A percentile compares a stretch with the other conserved stretches of the same genome.
These are phyloP conservation scores for Glycine latifolia DNA, from an alignment of 306 rosid genomes.

Conservation along the genomic window DNA sequence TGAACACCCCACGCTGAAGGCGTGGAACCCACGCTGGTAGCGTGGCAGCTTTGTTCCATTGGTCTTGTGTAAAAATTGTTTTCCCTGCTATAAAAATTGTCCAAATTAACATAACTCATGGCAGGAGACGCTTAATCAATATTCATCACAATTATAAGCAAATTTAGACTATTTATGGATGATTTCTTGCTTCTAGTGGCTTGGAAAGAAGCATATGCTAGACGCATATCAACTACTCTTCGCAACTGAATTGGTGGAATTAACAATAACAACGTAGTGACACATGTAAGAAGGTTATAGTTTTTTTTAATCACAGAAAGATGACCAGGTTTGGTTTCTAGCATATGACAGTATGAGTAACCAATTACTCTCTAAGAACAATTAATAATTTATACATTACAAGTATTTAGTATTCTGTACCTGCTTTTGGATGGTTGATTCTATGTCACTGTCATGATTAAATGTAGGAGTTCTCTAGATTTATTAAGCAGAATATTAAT, in stretches of 20 bases:
- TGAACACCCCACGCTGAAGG: too few species aligned
- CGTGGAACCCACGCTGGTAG: too few species aligned
- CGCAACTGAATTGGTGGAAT: constrained; percentile 35
- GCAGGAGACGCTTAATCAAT: too few species aligned
- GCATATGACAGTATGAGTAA: constrained; percentile 13
- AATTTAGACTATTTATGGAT: too few species aligned
- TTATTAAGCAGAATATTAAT: constrained; percentile 10
- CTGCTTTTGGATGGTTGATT: not conserved
- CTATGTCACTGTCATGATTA: constrained; percentile 9
- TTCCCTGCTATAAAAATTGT: too few species aligned
- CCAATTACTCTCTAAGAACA: constrained; percentile 22
- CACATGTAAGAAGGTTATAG: constrained; percentile 42
- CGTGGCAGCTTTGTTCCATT: too few species aligned
- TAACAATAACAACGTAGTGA: constrained; percentile 29
- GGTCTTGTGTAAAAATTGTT: too few species aligned
- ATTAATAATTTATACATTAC: not conserved
- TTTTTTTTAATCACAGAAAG: constrained; percentile 27
- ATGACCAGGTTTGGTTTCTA: constrained; percentile 26
- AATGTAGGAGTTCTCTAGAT: constrained; percentile 8
- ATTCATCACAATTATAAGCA: too few species aligned
- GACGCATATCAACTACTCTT: too few species aligned
- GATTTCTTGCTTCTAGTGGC: too few species aligned
- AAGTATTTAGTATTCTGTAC: constrained; percentile 1
- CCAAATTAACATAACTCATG: too few species aligned
- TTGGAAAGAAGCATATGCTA: too few species aligned